Conservation (phyloP, 2,329 filamentous ascomycete species). For the Zymoseptoria pseudotritici region DNA sequence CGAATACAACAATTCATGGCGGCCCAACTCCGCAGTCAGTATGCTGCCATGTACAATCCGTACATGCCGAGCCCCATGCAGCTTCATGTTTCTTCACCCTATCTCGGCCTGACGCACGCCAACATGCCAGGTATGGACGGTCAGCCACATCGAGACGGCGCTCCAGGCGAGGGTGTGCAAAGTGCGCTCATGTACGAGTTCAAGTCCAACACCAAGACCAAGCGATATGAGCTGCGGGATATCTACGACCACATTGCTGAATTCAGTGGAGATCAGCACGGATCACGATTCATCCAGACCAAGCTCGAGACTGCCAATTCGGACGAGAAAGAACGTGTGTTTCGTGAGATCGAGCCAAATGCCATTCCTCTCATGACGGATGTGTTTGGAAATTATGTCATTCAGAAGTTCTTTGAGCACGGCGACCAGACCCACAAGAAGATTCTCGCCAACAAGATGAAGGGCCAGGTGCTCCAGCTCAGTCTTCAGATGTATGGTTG, state of each 20-base stretch:
- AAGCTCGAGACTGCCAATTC: conserved; percentile 90
- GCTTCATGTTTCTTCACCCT: conserved; percentile 29
- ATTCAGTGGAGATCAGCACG: conserved; percentile 92
- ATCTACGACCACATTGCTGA: conserved; percentile 84
- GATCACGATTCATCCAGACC: conserved; percentile 89
- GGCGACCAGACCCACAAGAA: conserved; percentile 92
- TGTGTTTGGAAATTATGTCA: conserved; percentile 96
- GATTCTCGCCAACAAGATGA: conserved; percentile 77
- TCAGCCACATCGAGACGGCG: conserved; percentile 46
- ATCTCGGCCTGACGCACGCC: conserved; percentile 28
- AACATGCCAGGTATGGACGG: conserved; percentile 32
- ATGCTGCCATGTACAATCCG: conserved; percentile 23
- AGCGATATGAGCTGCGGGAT: conserved; percentile 76
- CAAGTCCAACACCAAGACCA: conserved; percentile 62
- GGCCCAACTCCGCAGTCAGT: conserved; percentile 31
- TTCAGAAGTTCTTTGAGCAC: conserved; percentile 96
- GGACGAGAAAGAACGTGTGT: conserved; percentile 88
- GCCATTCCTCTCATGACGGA: conserved; percentile 87
- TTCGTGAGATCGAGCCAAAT: conserved; percentile 78
- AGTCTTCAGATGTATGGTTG: conserved; percentile 90
- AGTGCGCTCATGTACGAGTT: conserved; percentile 76
- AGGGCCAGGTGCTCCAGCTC: conserved; percentile 69
- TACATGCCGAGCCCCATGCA: conserved; percentile 31
- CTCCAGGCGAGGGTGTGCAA: conserved; percentile 54
- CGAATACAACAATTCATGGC: conserved; percentile 32